Evolutionary conservation across 1,284 basidiomycete genomes (phyloP), one percentile per base, ranked within the genome.

Genomic region (Trichosporon asahii): DNA sequence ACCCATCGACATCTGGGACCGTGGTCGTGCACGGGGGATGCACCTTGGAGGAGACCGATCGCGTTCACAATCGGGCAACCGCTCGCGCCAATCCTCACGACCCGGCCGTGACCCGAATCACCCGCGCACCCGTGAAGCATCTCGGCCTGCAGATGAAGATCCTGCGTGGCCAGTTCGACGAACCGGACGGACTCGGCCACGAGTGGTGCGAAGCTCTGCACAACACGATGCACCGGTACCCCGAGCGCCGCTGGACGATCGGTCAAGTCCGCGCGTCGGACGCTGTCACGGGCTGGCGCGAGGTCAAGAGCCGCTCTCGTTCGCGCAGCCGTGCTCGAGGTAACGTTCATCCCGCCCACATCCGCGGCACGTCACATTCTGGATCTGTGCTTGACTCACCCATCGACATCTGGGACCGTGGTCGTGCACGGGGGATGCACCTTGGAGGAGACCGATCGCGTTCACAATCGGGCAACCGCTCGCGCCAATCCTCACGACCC

Each of bases 211-310:
- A 89, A 46, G 88, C 93, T 9, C 85, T 95, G 23, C 83, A 85
- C 60, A 93, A 93, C 0, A 94, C 92, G 77, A 83, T 96, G 31
- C 88, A 92, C 70, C 86, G 85, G 15, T 85, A 87, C 57, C 85
- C 88, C 5, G 73, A 80, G 0, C 83, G 83, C 8, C 86, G 94
- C 3, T 95, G 92, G 93, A 88, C 88, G 9, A 89, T 94, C 66
- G 85, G 86, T 1, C 88, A 88, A 83, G 88, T 95, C 23, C 89
- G 90, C 72, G 88, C 90, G 66, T 87, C 89, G 9, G 90, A 90
- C 14, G 95, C 93, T 88, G 88, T 91, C 33, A 87, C 90, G 35
- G 92, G 92, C 2, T 93, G 89, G 89, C 88, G 86, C 37, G 84
- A 84, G 67, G 84, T 84, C 66, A 76, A 78, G 67, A 64, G 75